Percentiles rank a stretch among this genome's conserved stretches.
Conservation (phyloP, 768 basidiomycete species). For the Tylopilus sp. region DNA sequence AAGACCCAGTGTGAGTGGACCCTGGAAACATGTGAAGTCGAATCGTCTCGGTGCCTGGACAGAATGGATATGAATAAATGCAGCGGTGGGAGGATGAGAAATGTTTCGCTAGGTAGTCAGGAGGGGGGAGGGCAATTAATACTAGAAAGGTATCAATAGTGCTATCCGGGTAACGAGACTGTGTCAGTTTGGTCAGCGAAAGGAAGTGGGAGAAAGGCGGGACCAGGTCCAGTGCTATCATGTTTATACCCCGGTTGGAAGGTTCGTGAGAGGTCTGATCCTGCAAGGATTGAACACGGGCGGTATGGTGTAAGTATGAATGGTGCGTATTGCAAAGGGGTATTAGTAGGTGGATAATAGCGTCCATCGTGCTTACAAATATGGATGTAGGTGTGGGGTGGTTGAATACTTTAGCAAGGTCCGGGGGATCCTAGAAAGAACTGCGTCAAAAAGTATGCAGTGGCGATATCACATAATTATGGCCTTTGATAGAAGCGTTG, state of each 20-base stretch:
- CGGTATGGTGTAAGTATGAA: background rate
- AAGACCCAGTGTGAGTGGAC: background rate
- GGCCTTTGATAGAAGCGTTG: constrained; percentile 14
- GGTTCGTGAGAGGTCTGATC: background rate
- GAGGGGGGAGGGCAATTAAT: constrained; percentile 1
- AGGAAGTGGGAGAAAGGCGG: background rate
- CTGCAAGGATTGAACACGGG: background rate
- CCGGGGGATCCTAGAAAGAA: constrained; percentile 10
- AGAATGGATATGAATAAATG: constrained; percentile 12
- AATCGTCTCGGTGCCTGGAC: constrained; percentile 16
- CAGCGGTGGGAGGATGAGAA: background rate
- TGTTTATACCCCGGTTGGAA: background rate
- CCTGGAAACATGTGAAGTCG: constrained; percentile 6
- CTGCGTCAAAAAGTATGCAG: constrained; percentile 1
- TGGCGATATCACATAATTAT: constrained; percentile 22
- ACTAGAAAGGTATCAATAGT: background rate
- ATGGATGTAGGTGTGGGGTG: background rate
- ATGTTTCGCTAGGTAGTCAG: background rate
- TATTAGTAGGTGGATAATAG: too few relatives aligned
- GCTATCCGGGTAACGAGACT: background rate
- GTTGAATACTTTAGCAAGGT: constrained; percentile 7
- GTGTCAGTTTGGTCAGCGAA: background rate
- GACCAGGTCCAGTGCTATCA: background rate
- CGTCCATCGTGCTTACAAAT: constrained; percentile 8
- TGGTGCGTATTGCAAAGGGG: background rate